Evolutionary conservation across 805 yeast species (phyloP).

Genomic region (Barnettozyma populi): DNA sequence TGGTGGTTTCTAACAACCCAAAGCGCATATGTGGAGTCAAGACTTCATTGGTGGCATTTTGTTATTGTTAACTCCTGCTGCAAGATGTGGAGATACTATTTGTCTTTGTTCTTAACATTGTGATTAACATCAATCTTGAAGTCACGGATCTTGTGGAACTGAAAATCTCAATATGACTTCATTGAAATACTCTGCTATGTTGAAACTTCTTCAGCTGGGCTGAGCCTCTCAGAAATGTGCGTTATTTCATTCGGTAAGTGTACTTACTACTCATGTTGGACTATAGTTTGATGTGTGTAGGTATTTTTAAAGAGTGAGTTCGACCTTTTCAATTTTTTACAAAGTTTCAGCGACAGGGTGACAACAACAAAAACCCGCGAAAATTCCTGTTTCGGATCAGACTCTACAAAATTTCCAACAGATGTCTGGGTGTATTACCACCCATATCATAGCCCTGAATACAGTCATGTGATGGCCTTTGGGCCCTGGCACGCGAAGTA

Average conservation of each 20-base stretch:
- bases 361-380: conserved; percentile 2
- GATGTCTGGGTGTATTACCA: background rate
- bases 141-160: background rate
- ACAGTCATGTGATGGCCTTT: background rate
- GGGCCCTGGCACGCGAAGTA: background rate
- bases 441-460: background rate
- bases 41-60: too few species aligned
- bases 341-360: conserved; percentile 5
- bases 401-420: background rate
- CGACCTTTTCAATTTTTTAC: conserved; percentile 6
- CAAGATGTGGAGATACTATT: background rate
- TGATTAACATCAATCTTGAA: background rate
- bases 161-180: background rate
- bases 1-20: too few species aligned
- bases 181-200: background rate
- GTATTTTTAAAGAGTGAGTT: background rate
- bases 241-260: conserved; percentile 11
- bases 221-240: background rate
- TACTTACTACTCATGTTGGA: conserved; percentile 74
- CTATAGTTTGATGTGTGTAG: conserved; percentile 26
- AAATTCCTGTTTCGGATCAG: background rate
- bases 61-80: background rate
- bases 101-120: background rate
- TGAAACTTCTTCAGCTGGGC: background rate
- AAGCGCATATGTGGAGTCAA: too few species aligned